Conservation (phyloP, 2,329 filamentous ascomycete genomes). For the Scedosporium boydii region DNA sequence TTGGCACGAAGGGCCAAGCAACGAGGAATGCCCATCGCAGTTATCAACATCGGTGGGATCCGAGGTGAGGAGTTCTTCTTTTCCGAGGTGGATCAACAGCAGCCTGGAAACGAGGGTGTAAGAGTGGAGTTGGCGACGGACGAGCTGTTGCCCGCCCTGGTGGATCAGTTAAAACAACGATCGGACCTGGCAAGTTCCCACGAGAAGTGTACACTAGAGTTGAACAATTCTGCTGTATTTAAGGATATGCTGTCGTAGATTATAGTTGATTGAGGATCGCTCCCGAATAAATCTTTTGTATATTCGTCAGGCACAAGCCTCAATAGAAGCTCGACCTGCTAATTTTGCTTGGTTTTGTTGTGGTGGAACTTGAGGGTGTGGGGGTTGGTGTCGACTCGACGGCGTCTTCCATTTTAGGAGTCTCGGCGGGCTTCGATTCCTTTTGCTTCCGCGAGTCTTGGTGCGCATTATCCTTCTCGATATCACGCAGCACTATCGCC, state of each 20-base stretch:
- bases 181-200: not conserved
- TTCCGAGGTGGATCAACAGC: constrained; percentile 38
- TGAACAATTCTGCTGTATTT: constrained; percentile 29
- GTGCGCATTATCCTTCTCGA: constrained; percentile 52
- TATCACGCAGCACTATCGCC: constrained; percentile 49
- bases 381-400: constrained; percentile 4
- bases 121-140: constrained; percentile 51
- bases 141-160: constrained; percentile 45
- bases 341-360: constrained; percentile 12
- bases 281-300: not conserved
- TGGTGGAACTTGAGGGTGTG: constrained; percentile 7
- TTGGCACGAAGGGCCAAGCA: constrained; percentile 77
- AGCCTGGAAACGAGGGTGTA: constrained; percentile 41
- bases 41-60: constrained; percentile 80
- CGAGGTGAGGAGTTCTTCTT: constrained; percentile 71
- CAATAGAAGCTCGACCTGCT: constrained; percentile 43
- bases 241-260: constrained; percentile 51
- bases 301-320: constrained; percentile 5
- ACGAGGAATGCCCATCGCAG: constrained; percentile 72
- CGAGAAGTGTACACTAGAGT: not conserved
- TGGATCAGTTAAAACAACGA: constrained; percentile 32
- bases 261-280: constrained; percentile 11
- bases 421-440: constrained; percentile 21
- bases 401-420: not conserved
- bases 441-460: constrained; percentile 36